These are phyloP conservation scores for Ceraceosorus guamensis DNA, from an alignment of 1,284 basidiomycete genomes.

Conservation along the genomic window DNA sequence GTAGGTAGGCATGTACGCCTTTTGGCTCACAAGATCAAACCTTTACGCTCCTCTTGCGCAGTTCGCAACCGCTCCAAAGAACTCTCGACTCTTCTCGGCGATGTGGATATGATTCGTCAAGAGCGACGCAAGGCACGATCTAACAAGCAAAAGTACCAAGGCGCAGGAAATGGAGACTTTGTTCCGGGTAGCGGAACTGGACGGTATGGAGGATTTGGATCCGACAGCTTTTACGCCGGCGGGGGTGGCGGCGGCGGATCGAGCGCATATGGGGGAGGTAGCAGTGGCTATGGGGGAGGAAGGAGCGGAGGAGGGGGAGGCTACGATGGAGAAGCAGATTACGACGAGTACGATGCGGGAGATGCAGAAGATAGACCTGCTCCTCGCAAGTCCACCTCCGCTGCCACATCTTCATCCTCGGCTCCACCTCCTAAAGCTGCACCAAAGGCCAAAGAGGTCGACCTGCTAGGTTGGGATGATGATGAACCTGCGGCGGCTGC, in stretches of 20 bases:
- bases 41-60: conserved; percentile 44
- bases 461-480: conserved; percentile 72
- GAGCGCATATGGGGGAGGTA: conserved; percentile 53
- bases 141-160: conserved; percentile 87
- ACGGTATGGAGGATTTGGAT: conserved; percentile 76
- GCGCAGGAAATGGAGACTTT: conserved; percentile 71
- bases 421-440: conserved; percentile 19
- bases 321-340: conserved; percentile 52
- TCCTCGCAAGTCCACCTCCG: neutral
- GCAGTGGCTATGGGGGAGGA: too few species aligned
- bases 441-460: conserved; percentile 52
- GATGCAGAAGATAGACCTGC: conserved; percentile 66
- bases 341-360: conserved; percentile 94
- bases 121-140: conserved; percentile 87
- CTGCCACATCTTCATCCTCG: conserved; percentile 10
- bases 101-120: conserved; percentile 79
- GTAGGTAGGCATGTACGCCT: too few species aligned
- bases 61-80: conserved; percentile 92
- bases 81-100: conserved; percentile 76
- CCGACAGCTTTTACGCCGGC: conserved; percentile 54
- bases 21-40: neutral
- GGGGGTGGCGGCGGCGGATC: conserved; percentile 1
- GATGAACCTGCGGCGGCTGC: conserved; percentile 49
- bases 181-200: conserved; percentile 57
- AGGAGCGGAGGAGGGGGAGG: conserved; percentile 56